Evolutionary conservation across 495 filamentous ascomycete genomes (phyloP).

Genomic region (Podospora appendiculata): DNA sequence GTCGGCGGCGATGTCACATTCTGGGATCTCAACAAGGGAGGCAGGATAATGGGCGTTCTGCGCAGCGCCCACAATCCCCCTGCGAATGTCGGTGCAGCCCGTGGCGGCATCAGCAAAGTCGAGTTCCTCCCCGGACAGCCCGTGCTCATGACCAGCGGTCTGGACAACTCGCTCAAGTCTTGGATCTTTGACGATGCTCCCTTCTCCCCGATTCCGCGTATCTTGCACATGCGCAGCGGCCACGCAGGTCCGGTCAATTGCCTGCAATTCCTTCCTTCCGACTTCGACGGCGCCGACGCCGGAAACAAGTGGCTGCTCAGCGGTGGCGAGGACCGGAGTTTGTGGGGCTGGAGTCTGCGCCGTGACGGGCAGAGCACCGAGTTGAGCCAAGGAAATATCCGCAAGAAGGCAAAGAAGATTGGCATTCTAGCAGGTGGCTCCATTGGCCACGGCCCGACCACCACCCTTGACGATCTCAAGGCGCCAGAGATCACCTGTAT

Average conservation of each 20-base stretch:
- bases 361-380: slow-evolving; percentile 92
- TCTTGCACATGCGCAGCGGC: slow-evolving; percentile 75
- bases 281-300: slow-evolving; percentile 81
- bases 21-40: slow-evolving; percentile 90
- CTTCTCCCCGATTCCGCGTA: slow-evolving; percentile 74
- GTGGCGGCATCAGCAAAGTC: slow-evolving; percentile 62
- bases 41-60: slow-evolving; percentile 71
- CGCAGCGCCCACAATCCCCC: slow-evolving; percentile 78
- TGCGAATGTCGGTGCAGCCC: slow-evolving; percentile 30
- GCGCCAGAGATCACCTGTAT: slow-evolving; percentile 85
- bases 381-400: slow-evolving; percentile 78
- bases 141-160: slow-evolving; percentile 78
- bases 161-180: slow-evolving; percentile 87
- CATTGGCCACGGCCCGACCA: slow-evolving; percentile 42
- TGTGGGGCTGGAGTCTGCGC: slow-evolving; percentile 93
- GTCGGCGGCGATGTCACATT: slow-evolving; percentile 80
- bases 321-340: slow-evolving; percentile 74
- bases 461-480: slow-evolving; percentile 66
- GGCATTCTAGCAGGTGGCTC: slow-evolving; percentile 51
- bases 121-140: slow-evolving; percentile 92
- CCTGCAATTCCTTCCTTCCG: slow-evolving; percentile 72
- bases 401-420: slow-evolving; percentile 75
- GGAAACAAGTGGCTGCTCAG: slow-evolving; percentile 92
- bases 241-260: slow-evolving; percentile 78
- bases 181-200: slow-evolving; percentile 92